Base-by-base conservation (phyloP, 805 yeast genomes). In the Spathaspora boniae region DNA sequence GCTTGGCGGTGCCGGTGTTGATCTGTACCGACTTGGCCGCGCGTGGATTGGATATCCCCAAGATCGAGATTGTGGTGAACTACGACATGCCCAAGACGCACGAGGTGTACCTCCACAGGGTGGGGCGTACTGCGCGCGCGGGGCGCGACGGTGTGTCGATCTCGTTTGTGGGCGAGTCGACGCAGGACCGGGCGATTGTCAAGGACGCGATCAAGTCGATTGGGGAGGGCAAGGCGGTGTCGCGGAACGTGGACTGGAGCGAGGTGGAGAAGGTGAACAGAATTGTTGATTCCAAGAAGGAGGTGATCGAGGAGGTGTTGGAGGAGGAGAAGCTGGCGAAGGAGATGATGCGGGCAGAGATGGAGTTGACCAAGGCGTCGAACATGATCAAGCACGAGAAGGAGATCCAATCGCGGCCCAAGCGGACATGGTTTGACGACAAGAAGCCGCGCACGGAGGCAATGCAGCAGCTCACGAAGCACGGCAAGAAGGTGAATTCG, bases 81-180 rank as follows among this genome's bases (percentile, higher is more conserved):
- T 93, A 73, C 60, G 98, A 93, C 55, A 86, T 93, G 94, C 98
- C 98, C 33, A 86, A 86, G 58, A 72, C 85, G 20, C 82, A 85
- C 52, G 98, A 93, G 46, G 76, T 91, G 25, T 93, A 93, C 60
- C 70, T 93, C 51, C 98, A 93, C 65, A 84, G 98, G 71, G 96
- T 93, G 41, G 98, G 98, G 64, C 86, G 98, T 74, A 93, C 98
- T 37, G 99, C 99, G 7, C 86, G 99, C 77, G 99, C 97, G 34
- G 98, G 98, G 15, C 78, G 98, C 63, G 86, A 85, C 36, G 99
- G 99, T 74, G 76, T 76, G 38, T 85, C 97, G 29, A 82, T 93
- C 26, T 82, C 97, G 2, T 80, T 93, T 61, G 98, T 93, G 9
- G 97, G 98, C 12, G 98, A 93, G 56, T 69, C 85, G 0, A 69